Evolutionary conservation across 495 filamentous ascomycete genomes (phyloP).

Genomic region (Hapsidospora chrysogenum): DNA sequence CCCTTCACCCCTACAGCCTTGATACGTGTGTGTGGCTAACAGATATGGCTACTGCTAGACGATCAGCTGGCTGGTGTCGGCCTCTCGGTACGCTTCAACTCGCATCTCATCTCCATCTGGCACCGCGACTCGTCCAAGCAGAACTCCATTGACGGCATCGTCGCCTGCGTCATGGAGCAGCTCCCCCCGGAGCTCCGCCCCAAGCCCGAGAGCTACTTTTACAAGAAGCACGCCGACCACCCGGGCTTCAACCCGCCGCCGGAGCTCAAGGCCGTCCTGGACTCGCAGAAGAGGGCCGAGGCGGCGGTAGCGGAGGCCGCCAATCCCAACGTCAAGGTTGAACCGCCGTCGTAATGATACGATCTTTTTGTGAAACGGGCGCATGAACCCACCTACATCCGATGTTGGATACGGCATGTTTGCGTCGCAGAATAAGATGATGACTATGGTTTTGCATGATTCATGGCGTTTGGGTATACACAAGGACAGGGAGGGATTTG

Average conservation of each 20-base stretch:
- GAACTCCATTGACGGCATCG: slow-evolving; percentile 52
- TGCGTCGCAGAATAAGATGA: too few species aligned
- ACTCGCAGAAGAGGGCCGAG: slow-evolving; percentile 26
- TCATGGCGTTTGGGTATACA: too few species aligned
- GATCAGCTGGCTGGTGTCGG: slow-evolving; percentile 70
- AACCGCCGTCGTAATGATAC: too few species aligned
- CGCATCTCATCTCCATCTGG: slow-evolving; percentile 72
- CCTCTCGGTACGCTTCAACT: slow-evolving; percentile 57
- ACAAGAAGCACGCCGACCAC: slow-evolving; percentile 42
- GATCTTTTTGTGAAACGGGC: too few species aligned
- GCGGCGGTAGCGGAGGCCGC: slow-evolving; percentile 13
- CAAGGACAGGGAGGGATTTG: too few species aligned
- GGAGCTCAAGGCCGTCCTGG: slow-evolving; percentile 29
- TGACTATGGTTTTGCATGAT: too few species aligned
- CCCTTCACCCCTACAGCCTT: neutral
- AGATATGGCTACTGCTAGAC: slow-evolving; percentile 19
- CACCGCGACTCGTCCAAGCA: slow-evolving; percentile 64
- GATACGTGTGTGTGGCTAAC: neutral
- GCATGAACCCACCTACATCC: too few species aligned
- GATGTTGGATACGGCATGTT: too few species aligned
- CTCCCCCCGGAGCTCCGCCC: slow-evolving; percentile 51
- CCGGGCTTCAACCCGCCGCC: slow-evolving; percentile 37
- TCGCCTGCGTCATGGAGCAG: slow-evolving; percentile 48
- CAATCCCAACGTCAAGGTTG: too few species aligned
- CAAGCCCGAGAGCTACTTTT: slow-evolving; percentile 52